Evolutionary conservation across 495 filamentous ascomycete genomes (phyloP), one percentile per base, ranked within the genome.

Genomic region (Lichenothelia convexa): DNA sequence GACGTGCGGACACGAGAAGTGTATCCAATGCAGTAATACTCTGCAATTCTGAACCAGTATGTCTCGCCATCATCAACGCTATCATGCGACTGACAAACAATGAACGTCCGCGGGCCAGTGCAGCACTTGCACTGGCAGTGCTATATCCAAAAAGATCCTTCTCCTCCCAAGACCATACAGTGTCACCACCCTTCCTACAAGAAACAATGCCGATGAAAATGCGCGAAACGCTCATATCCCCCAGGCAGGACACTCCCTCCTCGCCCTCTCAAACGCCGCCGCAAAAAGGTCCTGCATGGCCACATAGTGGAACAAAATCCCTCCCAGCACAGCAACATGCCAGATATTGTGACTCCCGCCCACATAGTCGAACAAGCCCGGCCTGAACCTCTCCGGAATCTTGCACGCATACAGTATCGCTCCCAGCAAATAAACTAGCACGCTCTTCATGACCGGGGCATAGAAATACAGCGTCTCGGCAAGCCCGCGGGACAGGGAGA

Each of bases 201-300:
- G 23, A 21, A 18, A 35, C 18, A 21, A 18, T 21, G 32, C 16
- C 23, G 32, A 12, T 4, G 16, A 35, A 5, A 21, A 18, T 18
- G 32, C 5, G 5, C 16, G 32, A 21, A 11, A 18, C 30, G 5
- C 6, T 15, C 30, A 5, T 15, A 5, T 21, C 13, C 32, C 32
- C 32, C 23, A 21, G 18, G n/a, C n/a, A n/a, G n/a, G n/a, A n/a
- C 73, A 75, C 44, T 68, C 62, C 20, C 60, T 61, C 40, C 59
- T 42, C 21, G 78, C 83, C 32, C 83, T 63, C 40, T 59, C 50
- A 58, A 93, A 93, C n/a, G 89, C 89, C 29, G 65, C 63, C 0
- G 78, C 61, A 46, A 99, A 99, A 48, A 99, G 84, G 32, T 83
- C 71, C 49, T 93, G 81, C 89, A 99, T 95, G 18, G 89, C 89